Conservation (phyloP, 2,329 filamentous ascomycete genomes). For the Colletotrichum orbiculare region DNA sequence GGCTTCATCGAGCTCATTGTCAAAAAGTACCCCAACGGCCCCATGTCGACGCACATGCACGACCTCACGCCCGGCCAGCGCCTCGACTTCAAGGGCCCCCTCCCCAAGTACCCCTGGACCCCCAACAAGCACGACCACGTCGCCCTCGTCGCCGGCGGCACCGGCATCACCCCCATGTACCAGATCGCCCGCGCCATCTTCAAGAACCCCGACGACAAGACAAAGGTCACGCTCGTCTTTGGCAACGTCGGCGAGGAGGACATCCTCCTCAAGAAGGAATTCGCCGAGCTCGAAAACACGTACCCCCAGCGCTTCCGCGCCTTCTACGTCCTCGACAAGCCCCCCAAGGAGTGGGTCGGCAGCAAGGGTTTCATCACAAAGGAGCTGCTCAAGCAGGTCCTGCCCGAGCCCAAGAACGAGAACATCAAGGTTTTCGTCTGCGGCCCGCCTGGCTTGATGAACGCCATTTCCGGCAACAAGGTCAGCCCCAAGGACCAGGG, state of each 20-base stretch:
- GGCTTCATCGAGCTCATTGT: constrained; percentile 90
- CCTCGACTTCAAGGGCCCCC: constrained; percentile 92
- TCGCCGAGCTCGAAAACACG: constrained; percentile 89
- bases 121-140: constrained; percentile 95
- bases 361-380: constrained; percentile 86
- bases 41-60: constrained; percentile 93
- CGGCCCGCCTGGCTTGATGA: constrained; percentile 92
- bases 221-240: constrained; percentile 95
- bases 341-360: constrained; percentile 80
- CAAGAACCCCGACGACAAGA: constrained; percentile 96
- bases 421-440: constrained; percentile 98
- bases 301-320: constrained; percentile 95
- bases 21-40: constrained; percentile 90
- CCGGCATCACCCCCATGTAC: constrained; percentile 98
- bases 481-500: constrained; percentile 94
- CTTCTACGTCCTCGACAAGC: constrained; percentile 93
- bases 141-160: constrained; percentile 89
- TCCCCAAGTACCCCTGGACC: constrained; percentile 92
- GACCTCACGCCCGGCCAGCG: constrained; percentile 82
- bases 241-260: constrained; percentile 92
- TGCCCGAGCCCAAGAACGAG: constrained; percentile 89
- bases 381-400: constrained; percentile 92
- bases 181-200: constrained; percentile 93
- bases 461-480: constrained; percentile 90
- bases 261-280: constrained; percentile 89